Evolutionary conservation across 169 alveolate species (phyloP).

Genomic region (Pseudocohnilembus persalinus): DNA sequence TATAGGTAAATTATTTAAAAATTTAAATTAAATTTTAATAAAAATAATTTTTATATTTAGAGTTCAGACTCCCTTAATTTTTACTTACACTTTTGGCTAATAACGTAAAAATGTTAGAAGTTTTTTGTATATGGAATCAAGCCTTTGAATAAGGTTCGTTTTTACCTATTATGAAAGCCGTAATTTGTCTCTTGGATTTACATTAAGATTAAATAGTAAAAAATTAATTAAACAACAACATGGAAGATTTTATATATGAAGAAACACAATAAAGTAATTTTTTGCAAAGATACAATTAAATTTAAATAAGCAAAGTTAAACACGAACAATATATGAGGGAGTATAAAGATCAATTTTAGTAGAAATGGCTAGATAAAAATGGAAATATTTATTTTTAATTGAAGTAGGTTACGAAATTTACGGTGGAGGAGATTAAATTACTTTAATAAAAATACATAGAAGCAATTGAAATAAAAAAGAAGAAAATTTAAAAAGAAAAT

Average conservation of each 20-base stretch:
- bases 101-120: not conserved
- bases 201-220: no score
- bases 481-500: no score
- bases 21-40: no score
- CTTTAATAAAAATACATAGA: no score
- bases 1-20: no score
- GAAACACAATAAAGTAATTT: not conserved
- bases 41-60: no score
- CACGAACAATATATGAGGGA: not conserved
- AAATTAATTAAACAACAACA: not conserved
- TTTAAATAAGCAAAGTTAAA: not conserved
- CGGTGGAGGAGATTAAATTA: not conserved
- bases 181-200: not conserved
- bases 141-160: not conserved
- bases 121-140: not conserved
- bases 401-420: not conserved
- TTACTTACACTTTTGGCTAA: not conserved
- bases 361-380: not conserved
- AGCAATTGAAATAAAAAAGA: no score
- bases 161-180: not conserved
- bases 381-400: no score
- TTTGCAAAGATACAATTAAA: no score
- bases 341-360: no score
- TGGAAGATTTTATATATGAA: not conserved
- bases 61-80: not conserved